Percentiles rank a stretch among this genome's conserved stretches.
Conservation (phyloP, 805 yeast genomes). For the Yarrowia phangngaensis region DNA sequence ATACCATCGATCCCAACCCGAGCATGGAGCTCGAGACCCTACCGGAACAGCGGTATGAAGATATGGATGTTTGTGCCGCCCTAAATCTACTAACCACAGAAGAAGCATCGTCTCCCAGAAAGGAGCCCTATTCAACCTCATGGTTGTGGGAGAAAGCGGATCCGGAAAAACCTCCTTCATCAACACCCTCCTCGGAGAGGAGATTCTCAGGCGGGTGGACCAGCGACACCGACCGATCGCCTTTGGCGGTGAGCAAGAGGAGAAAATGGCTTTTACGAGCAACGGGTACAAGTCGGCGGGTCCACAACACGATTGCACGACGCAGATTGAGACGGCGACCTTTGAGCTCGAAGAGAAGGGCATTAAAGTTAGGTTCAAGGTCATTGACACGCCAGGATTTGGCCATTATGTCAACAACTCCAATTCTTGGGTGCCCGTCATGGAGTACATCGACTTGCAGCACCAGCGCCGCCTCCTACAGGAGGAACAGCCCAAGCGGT, state of each 20-base stretch:
- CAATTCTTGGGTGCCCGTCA: constrained; percentile 80
- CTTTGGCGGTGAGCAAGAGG: constrained; percentile 50
- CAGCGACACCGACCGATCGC: constrained; percentile 55
- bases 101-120: constrained; percentile 42
- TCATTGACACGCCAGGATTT: constrained; percentile 91
- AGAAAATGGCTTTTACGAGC: constrained; percentile 19
- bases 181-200: constrained; percentile 55
- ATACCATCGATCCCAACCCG: no score
- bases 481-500: constrained; percentile 84
- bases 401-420: constrained; percentile 86
- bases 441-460: constrained; percentile 88
- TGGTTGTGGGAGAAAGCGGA: constrained; percentile 72
- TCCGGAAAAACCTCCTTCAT: constrained; percentile 73
- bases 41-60: constrained; percentile 27
- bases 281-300: constrained; percentile 23
- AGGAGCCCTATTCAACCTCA: constrained; percentile 72
- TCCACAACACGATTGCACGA: constrained; percentile 36
- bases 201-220: constrained; percentile 42
- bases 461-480: constrained; percentile 85
- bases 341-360: constrained; percentile 71
- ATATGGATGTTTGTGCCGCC: constrained; percentile 18
- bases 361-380: constrained; percentile 68
- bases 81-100: constrained; percentile 30
- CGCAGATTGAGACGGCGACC: constrained; percentile 51
- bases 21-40: constrained; percentile 7